Base-by-base conservation (phyloP, 2,329 filamentous ascomycete species). In the Trichoderma sp. region DNA sequence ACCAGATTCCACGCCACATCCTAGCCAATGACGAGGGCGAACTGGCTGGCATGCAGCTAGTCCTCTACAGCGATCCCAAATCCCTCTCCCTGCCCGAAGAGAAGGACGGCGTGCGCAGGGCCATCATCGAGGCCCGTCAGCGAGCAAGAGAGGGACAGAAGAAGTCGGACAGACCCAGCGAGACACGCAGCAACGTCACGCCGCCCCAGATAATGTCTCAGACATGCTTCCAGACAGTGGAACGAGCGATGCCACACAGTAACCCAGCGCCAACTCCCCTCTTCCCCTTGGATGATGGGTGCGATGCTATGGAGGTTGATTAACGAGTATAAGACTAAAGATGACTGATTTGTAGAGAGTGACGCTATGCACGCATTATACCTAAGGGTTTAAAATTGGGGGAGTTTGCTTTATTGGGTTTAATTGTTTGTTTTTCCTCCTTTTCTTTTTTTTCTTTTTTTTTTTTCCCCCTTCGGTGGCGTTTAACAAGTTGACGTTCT, bases 61-160 rank as follows among this genome's bases (percentile, higher is more conserved):
- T 99, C 17, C 86, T 98, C 42, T 98, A 98, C 79, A 87, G 84
- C 70, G 88, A 95, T 59, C 93, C 94, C 7, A 84, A 85, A 57
- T 93, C 92, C 17, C 78, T 97, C 71, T 90, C 88, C 0, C 86
- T 97, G 22, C 89, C 93, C 0, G 85, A 89, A 76, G 89, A 92
- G 71, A 85, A 90, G 34, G 90, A 94, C 76, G 90, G 86, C 70
- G 92, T 97, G 70, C 86, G 93, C 69, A 92, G 90, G 78, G 92
- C 92, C 9, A 93, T 97, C 71, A 83, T 94, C 63, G 94, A 97
- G 77, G 88, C 92, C 2, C 86, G 93, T 63, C 86, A 86, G 56
- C 85, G 93, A 65, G 84, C 88, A 37, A 82, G 91, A 64, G 87
- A 91, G 72, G 80, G 76, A 76, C 86, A 88, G 74, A 81, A 79